Conservation (phyloP, 2,329 filamentous ascomycete genomes). For the Aaosphaeria arxii region DNA sequence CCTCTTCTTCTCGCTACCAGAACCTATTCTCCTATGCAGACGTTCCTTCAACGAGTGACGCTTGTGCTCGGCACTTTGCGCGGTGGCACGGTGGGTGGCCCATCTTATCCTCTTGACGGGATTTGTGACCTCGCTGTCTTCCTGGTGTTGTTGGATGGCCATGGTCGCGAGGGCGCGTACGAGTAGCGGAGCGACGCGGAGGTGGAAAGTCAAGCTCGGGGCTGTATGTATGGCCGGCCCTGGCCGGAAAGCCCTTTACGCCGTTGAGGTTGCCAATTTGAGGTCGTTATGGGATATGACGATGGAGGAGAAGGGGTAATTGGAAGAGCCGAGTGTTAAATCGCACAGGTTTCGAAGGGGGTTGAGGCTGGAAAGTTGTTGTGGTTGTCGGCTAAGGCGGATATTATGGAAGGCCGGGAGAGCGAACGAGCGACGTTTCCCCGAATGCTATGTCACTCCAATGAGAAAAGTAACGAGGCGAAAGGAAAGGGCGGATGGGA, state of each 20-base stretch:
- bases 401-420: slow-evolving; percentile 11
- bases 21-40: slow-evolving; percentile 59
- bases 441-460: background rate
- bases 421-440: slow-evolving; percentile 14
- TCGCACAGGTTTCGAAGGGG: slow-evolving; percentile 11
- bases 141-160: slow-evolving; percentile 22
- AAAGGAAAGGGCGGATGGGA: background rate
- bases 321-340: slow-evolving; percentile 5
- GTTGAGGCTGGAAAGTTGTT: slow-evolving; percentile 11
- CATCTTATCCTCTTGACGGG: slow-evolving; percentile 82
- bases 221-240: slow-evolving; percentile 28
- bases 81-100: slow-evolving; percentile 86
- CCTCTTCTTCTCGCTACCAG: slow-evolving; percentile 60
- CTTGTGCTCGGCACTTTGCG: slow-evolving; percentile 73
- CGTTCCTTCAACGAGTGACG: slow-evolving; percentile 79
- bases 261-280: slow-evolving; percentile 29
- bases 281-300: slow-evolving; percentile 4
- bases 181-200: slow-evolving; percentile 10
- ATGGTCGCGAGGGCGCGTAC: slow-evolving; percentile 17
- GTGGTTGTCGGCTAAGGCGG: slow-evolving; percentile 14
- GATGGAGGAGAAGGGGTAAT: slow-evolving; percentile 5
- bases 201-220: slow-evolving; percentile 14
- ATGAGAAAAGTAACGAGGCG: slow-evolving; percentile 1
- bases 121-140: slow-evolving; percentile 54
- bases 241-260: slow-evolving; percentile 37